Evolutionary conservation across 257 asterid species (phyloP).

Genomic region (Craterostigma plantagineum): DNA sequence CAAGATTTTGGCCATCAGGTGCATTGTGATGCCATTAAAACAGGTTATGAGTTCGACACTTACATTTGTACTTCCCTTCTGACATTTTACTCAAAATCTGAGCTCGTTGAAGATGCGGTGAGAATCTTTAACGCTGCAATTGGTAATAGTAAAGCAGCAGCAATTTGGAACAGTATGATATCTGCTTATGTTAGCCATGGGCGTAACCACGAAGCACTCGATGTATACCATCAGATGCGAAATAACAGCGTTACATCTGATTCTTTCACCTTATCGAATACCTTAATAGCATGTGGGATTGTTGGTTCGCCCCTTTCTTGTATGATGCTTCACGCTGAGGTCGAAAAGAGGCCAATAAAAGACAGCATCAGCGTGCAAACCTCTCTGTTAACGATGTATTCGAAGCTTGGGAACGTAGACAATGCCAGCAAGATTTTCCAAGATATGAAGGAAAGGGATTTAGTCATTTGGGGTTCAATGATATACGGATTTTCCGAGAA

Average conservation of each 20-base stretch:
- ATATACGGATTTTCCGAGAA: conserved; percentile 42
- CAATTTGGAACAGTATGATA: conserved; percentile 71
- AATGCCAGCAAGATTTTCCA: conserved; percentile 32
- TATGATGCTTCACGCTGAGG: conserved; percentile 41
- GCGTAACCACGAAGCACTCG: conserved; percentile 33
- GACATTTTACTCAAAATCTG: conserved; percentile 55
- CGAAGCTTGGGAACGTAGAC: conserved; percentile 32
- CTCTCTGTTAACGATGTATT: conserved; percentile 71
- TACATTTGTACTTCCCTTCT: conserved; percentile 60
- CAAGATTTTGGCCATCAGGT: conserved; percentile 36
- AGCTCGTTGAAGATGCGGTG: conserved; percentile 31
- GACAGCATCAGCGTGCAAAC: conserved; percentile 37
- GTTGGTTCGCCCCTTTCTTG: conserved; percentile 26
- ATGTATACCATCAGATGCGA: conserved; percentile 31
- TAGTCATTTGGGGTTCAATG: conserved; percentile 81
- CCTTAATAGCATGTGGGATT: conserved; percentile 37
- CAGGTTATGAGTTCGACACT: conserved; percentile 39
- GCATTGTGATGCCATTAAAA: conserved; percentile 57
- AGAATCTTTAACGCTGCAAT: conserved; percentile 17
- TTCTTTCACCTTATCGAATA: conserved; percentile 54
- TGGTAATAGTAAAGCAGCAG: conserved; percentile 27
- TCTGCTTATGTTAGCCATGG: conserved; percentile 54
- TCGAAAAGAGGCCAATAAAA: conserved; percentile 41
- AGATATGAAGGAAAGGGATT: conserved; percentile 45
- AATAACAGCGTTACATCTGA: conserved; percentile 24